phyloP scores from a whole-genome alignment of 1,284 basidiomycete species.

The Vanrija sp. region DNA sequence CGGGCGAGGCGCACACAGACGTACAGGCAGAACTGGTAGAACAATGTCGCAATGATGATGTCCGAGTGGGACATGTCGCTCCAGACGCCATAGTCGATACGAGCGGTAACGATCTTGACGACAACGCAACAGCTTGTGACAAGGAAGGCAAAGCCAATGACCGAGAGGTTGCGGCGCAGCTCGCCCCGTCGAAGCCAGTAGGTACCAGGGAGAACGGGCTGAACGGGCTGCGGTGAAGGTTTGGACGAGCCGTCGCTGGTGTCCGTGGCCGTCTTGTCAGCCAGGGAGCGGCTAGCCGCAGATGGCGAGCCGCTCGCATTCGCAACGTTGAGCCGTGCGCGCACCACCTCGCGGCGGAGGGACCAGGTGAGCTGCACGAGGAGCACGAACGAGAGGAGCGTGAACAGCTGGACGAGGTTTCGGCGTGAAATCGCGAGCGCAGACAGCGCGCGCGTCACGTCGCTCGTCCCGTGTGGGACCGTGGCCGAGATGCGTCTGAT shows the following conservation, averaged over 20 bases:
- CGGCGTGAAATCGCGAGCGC: conserved; percentile 68
- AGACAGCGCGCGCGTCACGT: conserved; percentile 54
- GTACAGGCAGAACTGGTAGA: conserved; percentile 91
- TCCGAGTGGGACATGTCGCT: conserved; percentile 73
- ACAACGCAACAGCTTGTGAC: conserved; percentile 42
- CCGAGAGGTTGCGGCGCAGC: conserved; percentile 42
- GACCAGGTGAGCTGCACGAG: conserved; percentile 72
- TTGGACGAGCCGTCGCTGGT: background rate
- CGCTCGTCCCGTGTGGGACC: conserved; percentile 28
- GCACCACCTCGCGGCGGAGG: conserved; percentile 60
- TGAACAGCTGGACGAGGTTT: conserved; percentile 70
- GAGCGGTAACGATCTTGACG: conserved; percentile 42
- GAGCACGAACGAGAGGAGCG: conserved; percentile 71
- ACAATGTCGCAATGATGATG: conserved; percentile 66
- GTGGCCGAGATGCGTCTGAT: conserved; percentile 35
- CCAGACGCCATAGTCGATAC: conserved; percentile 42
- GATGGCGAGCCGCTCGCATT: background rate
- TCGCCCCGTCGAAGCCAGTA: conserved; percentile 46
- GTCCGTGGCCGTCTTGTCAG: background rate
- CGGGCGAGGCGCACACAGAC: conserved; percentile 84
- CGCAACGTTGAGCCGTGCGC: background rate
- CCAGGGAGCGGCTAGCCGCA: background rate
- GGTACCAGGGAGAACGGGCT: conserved; percentile 7
- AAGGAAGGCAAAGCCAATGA: conserved; percentile 45
- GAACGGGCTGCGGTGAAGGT: background rate